Evolutionary conservation across 1,139 yeast genomes (phyloP).

Genomic region (Scheffersomyces lignicola): DNA sequence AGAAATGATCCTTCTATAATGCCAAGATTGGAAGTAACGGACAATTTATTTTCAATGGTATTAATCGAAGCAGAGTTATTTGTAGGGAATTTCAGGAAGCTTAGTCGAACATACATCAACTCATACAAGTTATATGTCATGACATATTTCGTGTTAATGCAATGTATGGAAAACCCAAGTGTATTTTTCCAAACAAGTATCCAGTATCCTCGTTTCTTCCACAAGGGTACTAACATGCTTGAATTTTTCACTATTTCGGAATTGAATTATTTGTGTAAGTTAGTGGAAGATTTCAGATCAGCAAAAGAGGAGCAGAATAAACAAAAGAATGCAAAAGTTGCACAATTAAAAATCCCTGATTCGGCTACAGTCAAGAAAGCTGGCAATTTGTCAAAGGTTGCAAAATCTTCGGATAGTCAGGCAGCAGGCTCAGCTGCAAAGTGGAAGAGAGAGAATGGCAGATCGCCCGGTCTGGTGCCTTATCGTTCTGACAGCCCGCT

Average conservation of each 20-base stretch:
- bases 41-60: constrained; percentile 34
- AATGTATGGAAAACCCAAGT: constrained; percentile 45
- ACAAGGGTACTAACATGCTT: constrained; percentile 42
- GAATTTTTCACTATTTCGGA: constrained; percentile 40
- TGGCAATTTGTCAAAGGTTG: background rate
- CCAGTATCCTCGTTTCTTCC: constrained; percentile 29
- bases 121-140: constrained; percentile 45
- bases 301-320: constrained; percentile 37
- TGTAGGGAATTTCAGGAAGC: constrained; percentile 43
- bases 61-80: constrained; percentile 45
- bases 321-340: constrained; percentile 11
- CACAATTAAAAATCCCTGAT: background rate
- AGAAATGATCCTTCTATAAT: constrained; percentile 21
- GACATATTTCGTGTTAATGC: constrained; percentile 42
- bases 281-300: constrained; percentile 43
- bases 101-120: constrained; percentile 40
- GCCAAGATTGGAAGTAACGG: constrained; percentile 35
- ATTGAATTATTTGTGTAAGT: constrained; percentile 34
- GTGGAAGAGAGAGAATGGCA: constrained; percentile 8
- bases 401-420: background rate
- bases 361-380: background rate
- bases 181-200: constrained; percentile 35
- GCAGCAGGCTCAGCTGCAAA: background rate
- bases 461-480: too few species aligned
- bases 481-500: too few species aligned